These are phyloP conservation scores for Monascus purpureus DNA, from an alignment of 495 filamentous ascomycete species.

Conservation along the genomic window DNA sequence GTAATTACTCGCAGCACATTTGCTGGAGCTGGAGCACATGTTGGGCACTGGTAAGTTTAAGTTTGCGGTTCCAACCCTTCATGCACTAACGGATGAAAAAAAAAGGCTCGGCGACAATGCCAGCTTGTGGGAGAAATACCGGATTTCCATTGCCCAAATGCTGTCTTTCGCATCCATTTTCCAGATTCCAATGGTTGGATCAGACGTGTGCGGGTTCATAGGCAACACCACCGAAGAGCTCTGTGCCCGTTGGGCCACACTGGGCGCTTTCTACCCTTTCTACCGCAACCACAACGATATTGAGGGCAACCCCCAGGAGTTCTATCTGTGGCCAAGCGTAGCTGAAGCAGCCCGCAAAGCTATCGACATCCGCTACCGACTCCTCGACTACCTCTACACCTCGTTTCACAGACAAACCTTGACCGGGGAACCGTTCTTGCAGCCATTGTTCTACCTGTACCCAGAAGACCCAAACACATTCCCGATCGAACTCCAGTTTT, in stretches of 20 bases:
- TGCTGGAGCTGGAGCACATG: slow-evolving; percentile 60
- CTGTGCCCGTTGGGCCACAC: slow-evolving; percentile 72
- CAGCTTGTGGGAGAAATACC: slow-evolving; percentile 60
- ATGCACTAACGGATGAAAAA: not conserved
- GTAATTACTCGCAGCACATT: slow-evolving; percentile 81
- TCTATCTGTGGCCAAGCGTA: slow-evolving; percentile 59
- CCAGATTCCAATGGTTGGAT: slow-evolving; percentile 76
- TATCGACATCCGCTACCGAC: slow-evolving; percentile 60
- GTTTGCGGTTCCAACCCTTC: not conserved
- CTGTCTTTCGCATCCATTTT: slow-evolving; percentile 67
- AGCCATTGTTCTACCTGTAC: slow-evolving; percentile 60
- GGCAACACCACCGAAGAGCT: slow-evolving; percentile 61
- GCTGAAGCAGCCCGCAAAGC: slow-evolving; percentile 51
- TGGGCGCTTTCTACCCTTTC: slow-evolving; percentile 72
- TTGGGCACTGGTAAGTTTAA: slow-evolving; percentile 57
- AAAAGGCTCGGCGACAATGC: slow-evolving; percentile 63
- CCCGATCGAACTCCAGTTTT: slow-evolving; percentile 52
- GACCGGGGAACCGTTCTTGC: slow-evolving; percentile 56
- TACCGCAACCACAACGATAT: slow-evolving; percentile 63
- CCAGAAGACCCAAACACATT: slow-evolving; percentile 50
- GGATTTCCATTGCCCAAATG: slow-evolving; percentile 50
- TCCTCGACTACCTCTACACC: slow-evolving; percentile 78
- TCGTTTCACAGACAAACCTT: slow-evolving; percentile 47
- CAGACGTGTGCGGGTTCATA: slow-evolving; percentile 70
- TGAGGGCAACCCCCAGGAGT: slow-evolving; percentile 49